A percentile compares a stretch with the other conserved stretches of the same genome.
Evolutionary conservation across 75 land plant genomes (phyloP).

Genomic region (Pinus albicaulis): DNA sequence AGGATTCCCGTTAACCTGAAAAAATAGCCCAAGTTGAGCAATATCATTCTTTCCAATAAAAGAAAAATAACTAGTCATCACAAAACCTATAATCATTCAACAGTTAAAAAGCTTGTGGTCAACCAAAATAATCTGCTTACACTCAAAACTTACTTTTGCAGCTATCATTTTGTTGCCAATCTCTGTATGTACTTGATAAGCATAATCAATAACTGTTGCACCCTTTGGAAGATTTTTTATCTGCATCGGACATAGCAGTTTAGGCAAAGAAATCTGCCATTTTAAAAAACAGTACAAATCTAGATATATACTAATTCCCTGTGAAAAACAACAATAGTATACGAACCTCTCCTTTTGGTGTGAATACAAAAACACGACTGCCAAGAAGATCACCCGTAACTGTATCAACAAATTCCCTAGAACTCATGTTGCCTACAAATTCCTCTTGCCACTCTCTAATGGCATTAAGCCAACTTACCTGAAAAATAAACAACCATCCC

Average conservation of each 20-base stretch:
- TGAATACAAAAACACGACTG: conserved; percentile 96
- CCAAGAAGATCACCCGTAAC: conserved; percentile 87
- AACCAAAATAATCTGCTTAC: neutral
- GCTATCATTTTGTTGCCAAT: conserved; percentile 97
- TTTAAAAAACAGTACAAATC: neutral
- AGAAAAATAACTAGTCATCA: neutral
- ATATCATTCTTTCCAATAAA: neutral
- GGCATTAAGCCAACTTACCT: conserved; percentile 99
- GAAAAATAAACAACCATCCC: conserved; percentile 7
- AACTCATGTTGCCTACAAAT: conserved; percentile 97
- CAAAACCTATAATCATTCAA: neutral
- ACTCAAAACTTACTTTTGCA: conserved; percentile 70
- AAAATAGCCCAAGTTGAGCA: conserved; percentile 1
- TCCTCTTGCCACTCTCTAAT: conserved; percentile 99
- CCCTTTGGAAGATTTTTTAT: conserved; percentile 98
- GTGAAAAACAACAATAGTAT: neutral
- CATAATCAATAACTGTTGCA: conserved; percentile 96
- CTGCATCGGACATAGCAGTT: conserved; percentile 31
- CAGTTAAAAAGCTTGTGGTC: neutral
- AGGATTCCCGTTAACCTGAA: conserved; percentile 95
- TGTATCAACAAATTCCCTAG: conserved; percentile 98
- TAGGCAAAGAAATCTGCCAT: neutral
- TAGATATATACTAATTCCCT: neutral
- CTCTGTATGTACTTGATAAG: conserved; percentile 93
- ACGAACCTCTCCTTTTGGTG: conserved; percentile 95